Conservation (phyloP, 495 filamentous ascomycete genomes). For the Neurospora sp. region DNA sequence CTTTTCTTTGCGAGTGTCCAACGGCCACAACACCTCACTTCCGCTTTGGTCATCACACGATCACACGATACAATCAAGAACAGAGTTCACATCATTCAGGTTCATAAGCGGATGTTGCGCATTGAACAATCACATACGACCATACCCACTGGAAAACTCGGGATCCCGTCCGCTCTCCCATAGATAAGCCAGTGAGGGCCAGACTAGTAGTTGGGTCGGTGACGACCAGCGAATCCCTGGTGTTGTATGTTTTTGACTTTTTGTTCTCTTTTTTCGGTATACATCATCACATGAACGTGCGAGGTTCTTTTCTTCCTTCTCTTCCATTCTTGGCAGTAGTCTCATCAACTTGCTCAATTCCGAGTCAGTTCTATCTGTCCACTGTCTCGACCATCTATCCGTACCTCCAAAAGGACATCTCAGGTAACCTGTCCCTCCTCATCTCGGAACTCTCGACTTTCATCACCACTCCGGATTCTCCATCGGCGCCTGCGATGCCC, state of each 20-base stretch:
- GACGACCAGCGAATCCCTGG: slow-evolving; percentile 28
- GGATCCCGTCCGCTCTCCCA: slow-evolving; percentile 36
- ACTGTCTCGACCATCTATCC: background rate
- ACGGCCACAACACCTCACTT: background rate
- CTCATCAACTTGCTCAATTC: background rate
- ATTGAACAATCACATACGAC: slow-evolving; percentile 21
- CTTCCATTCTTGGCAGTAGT: background rate
- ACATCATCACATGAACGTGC: background rate
- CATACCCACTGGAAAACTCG: slow-evolving; percentile 30
- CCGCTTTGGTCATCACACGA: background rate
- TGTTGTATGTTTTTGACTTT: slow-evolving; percentile 13
- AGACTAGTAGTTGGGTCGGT: slow-evolving; percentile 40
- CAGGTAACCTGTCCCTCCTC: background rate
- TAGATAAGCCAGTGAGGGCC: background rate
- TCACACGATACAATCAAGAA: background rate
- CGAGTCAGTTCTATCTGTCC: background rate
- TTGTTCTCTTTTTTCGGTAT: background rate
- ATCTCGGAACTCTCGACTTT: background rate
- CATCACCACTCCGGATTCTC: background rate
- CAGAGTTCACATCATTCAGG: background rate
- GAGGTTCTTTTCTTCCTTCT: background rate
- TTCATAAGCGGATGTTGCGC: background rate
- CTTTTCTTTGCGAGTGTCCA: background rate
- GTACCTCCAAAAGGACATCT: background rate
- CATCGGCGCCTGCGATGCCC: background rate